Evolutionary conservation across 352 stramenopile genomes (phyloP), one percentile per base, ranked within the genome.

Genomic region (Phytophthora constricta): DNA sequence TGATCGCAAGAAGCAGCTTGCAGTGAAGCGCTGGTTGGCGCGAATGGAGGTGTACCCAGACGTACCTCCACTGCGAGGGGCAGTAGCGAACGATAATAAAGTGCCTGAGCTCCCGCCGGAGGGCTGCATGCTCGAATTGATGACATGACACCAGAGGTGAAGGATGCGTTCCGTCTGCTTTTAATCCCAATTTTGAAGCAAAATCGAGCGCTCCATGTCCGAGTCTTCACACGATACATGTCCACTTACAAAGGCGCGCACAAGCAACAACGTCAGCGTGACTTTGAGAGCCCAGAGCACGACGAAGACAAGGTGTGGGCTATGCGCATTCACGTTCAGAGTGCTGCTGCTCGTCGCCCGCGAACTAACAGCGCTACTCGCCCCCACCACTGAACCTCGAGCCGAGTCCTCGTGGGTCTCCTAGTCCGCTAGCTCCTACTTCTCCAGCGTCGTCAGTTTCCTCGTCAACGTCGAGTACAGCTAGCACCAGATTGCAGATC

Each of bases 111-210:
- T 84, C 1, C 50, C 53, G 8, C 39, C 42, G 2, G 71, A 84
- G 28, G 69, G 74, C 0, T 76, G 68, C 37, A 88, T 76, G 13
- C 71, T 89, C 2, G 75, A 84, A 49, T 58, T 91, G 67, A 82
- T 50, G 55, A 83, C 11, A 80, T 94, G 72, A 89, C 81, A 28
- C 45, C 66, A 1, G 82, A 92, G 34, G 86, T 91, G 26, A 94
- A 94, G 28, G 80, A 94, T 48, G 86, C 84, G 17, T 91, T 94
- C 60, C 58, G 76, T 1, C 64, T 94, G 58, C 74, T 94, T 16
- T 45, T 94, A 2, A 70, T 92, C 14, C 86, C 86, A 5, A 78
- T 94, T 11, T 54, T 94, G 20, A 78, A 80, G 61, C 77, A 82
- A 55, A 90, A 90, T 19, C 49, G 45, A 20, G 47, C 65, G 1